Conservation (phyloP, 768 basidiomycete species). For the Trichaptum fuscoviolaceum region DNA sequence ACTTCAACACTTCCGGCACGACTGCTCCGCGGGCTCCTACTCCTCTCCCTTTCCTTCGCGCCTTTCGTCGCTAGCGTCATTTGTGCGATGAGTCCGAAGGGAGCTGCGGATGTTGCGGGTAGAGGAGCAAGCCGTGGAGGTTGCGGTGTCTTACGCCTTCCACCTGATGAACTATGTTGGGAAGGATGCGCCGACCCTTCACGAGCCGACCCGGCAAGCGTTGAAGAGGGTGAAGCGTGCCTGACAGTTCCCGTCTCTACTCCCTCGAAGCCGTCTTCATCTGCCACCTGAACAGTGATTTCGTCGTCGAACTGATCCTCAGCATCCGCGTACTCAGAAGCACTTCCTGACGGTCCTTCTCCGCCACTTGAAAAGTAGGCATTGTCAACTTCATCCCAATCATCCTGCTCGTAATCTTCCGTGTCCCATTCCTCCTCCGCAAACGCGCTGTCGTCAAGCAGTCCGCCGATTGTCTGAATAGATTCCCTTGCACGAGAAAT, state of each 20-base stretch:
- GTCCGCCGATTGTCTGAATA: slow-evolving; percentile 60
- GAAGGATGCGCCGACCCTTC: not conserved
- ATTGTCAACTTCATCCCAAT: slow-evolving; percentile 5
- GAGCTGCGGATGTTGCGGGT: slow-evolving; percentile 50
- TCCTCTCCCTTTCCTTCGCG: not conserved
- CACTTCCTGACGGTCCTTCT: slow-evolving; percentile 6
- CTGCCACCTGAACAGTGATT: slow-evolving; percentile 20
- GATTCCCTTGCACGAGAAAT: slow-evolving; percentile 68
- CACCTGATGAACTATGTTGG: not conserved
- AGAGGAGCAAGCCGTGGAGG: slow-evolving; percentile 41
- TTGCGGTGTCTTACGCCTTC: slow-evolving; percentile 6
- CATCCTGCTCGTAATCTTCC: slow-evolving; percentile 31
- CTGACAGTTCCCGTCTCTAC: slow-evolving; percentile 15
- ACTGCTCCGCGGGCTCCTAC: slow-evolving; percentile 1
- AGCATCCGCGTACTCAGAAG: slow-evolving; percentile 21
- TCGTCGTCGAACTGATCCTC: slow-evolving; percentile 36
- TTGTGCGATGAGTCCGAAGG: slow-evolving; percentile 74
- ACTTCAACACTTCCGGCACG: not conserved
- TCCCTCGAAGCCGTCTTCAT: slow-evolving; percentile 25
- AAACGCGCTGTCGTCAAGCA: slow-evolving; percentile 58
- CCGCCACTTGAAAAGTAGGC: slow-evolving; percentile 7
- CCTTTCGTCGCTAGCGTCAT: slow-evolving; percentile 39
- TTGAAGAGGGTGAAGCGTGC: not conserved
- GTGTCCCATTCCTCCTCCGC: slow-evolving; percentile 43
- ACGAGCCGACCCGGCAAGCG: not conserved